Evolutionary conservation across 2,329 filamentous ascomycete species (phyloP).

Genomic region (Fusarium veterinarium): DNA sequence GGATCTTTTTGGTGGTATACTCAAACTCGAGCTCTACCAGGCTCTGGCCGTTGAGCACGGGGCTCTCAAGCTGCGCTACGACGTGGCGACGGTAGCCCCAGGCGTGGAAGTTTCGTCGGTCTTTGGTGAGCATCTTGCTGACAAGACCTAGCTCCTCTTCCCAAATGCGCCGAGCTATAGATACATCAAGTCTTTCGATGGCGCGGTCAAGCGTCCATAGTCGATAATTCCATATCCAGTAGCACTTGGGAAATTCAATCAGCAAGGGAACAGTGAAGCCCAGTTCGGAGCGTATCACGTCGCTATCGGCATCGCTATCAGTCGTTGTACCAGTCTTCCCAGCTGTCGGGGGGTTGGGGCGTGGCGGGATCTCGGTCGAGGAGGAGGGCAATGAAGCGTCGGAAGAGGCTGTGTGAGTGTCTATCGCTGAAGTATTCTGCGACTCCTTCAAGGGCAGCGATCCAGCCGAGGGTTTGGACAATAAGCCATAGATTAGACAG

Average conservation of each 20-base stretch:
- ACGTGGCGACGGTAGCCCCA: constrained; percentile 91
- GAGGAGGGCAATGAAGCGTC: constrained; percentile 67
- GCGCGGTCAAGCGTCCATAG: constrained; percentile 84
- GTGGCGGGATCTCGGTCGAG: constrained; percentile 63
- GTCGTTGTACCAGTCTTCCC: constrained; percentile 68
- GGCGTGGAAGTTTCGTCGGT: constrained; percentile 94
- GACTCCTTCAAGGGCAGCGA: constrained; percentile 66
- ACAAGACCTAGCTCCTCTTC: constrained; percentile 84
- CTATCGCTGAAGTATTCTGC: constrained; percentile 64
- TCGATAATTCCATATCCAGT: constrained; percentile 99
- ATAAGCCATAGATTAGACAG: constrained; percentile 70
- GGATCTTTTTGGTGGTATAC: constrained; percentile 92
- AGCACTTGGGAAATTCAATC: constrained; percentile 91
- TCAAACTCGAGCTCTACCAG: constrained; percentile 85
- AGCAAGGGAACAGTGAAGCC: constrained; percentile 86
- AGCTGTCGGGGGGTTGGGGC: constrained; percentile 59
- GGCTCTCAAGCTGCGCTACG: constrained; percentile 77
- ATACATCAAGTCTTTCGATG: constrained; percentile 68
- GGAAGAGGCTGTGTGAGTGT: constrained; percentile 71
- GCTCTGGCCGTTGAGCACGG: constrained; percentile 63
- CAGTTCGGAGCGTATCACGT: constrained; percentile 78
- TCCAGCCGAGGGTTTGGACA: constrained; percentile 64
- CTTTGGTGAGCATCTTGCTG: constrained; percentile 86
- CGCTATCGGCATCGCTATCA: constrained; percentile 49
- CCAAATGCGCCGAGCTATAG: constrained; percentile 77